Base-by-base conservation (phyloP, 2,329 filamentous ascomycete species). In the Domatiomyces globalis region DNA sequence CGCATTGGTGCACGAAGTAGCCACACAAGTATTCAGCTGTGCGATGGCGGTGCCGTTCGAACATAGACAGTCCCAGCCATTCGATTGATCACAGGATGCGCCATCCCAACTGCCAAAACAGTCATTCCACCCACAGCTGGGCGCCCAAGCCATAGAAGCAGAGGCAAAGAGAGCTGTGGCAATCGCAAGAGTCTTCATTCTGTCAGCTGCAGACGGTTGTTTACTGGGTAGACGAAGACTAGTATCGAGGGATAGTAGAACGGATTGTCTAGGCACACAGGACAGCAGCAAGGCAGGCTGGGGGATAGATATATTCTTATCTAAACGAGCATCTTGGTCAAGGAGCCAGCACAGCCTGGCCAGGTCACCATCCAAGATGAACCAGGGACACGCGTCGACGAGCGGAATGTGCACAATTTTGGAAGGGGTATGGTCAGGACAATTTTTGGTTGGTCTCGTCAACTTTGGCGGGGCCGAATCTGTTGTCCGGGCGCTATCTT, bases 11-110 rank as follows among this genome's bases (percentile, higher is more conserved):
- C 60, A 62, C 22, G 57, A 60, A 15, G 58, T 57, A 22, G 57
- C 56, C 43, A 61, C 58, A 20, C 60, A 62, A 45, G 56, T 58
- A 51, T 62, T 62, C 45, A 62, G 39, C 45, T 58, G 55, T 18
- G 58, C 54, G 49, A 62, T 58, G 46, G 56, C 57, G 20, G 56
- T 58, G 39, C 52, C 48, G 49, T 61, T 60, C 39, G 51, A 55
- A 51, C 60, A 62, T 27, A 62, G 54, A 51, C 60, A 62, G 43
- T 57, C 53, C 58, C 57, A 62, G 29, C 58, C 58, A 43, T 29
- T 55, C 27, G 18, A 43, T 20, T 54, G 39, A 33, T 48, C 51
- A 48, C 59, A 61, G n/a, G 48, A 49, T 9, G 58, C 45, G 43
- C 56, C 56, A 50, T 61, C 56, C 58, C 57, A 59, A 50, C 46